Evolutionary conservation across 495 filamentous ascomycete genomes (phyloP), one percentile per base, ranked within the genome.

Genomic region (Penicillium longicatenatum): DNA sequence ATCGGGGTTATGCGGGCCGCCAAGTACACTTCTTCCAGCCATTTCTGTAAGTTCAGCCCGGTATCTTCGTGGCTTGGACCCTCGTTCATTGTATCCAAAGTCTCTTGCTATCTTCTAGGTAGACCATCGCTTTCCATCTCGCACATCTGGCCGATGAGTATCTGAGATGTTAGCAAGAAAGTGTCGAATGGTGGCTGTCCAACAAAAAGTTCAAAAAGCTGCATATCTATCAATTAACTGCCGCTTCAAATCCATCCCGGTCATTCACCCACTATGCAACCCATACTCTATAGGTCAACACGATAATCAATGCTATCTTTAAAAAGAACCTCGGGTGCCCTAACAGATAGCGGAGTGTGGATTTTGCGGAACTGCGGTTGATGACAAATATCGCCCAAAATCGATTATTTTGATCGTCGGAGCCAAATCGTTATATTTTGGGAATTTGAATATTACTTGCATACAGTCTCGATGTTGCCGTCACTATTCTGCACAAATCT

Each of bases 271-370:
- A 81, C 75, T 62, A 68, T 67, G 59, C 72, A 74, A 10, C 75
- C 74, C 43, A 71, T 65, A 48, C 73, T 68, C 76, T 74, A 81
- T n/a, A 81, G 55, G 57, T 79, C 74, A 35, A 78, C 61, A 52
- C 65, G 64, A 61, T 73, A 59, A 71, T 81, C 70, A 60, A 76
- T 70, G 10, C 31, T 35, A 42, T 70, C 64, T 16, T 59, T 61
- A 46, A 80, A 78, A 42, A 81, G 72, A 43, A 70, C 68, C 60
- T 81, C 78, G 0, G 79, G 78, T 50, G 69, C 74, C 41, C 68
- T 65, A 41, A 81, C 26, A 31, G 47, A 6, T 24, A 65, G 16
- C 41, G 79, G 76, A 30, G 70, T 72, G 52, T 69, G 65, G 66
- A 3, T 44, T 67, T 45, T 58, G 45, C 37, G 76, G 72, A 20